These are phyloP conservation scores for Tricholomella constricta DNA, from an alignment of 768 basidiomycete species.

Conservation along the genomic window DNA sequence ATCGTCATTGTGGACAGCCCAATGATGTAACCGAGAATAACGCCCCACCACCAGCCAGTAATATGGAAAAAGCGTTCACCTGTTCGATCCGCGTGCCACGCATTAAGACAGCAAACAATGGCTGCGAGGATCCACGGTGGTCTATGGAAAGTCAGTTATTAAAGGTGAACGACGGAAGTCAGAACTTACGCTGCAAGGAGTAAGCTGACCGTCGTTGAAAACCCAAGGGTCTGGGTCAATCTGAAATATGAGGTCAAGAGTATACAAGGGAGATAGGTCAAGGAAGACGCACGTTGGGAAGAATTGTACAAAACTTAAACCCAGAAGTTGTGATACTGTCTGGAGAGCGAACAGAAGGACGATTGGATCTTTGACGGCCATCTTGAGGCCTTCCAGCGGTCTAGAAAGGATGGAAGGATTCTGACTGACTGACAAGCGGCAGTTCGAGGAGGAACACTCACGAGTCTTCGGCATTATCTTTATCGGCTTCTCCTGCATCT, in stretches of 20 bases:
- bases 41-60: slow-evolving; percentile 57
- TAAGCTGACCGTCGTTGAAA: slow-evolving; percentile 57
- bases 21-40: slow-evolving; percentile 63
- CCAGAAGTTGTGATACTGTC: slow-evolving; percentile 50
- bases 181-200: slow-evolving; percentile 56
- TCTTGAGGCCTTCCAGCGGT: slow-evolving; percentile 49
- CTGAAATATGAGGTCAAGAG: slow-evolving; percentile 26
- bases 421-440: not conserved
- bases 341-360: slow-evolving; percentile 56
- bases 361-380: slow-evolving; percentile 59
- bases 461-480: slow-evolving; percentile 60
- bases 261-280: not conserved
- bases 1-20: slow-evolving; percentile 52
- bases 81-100: slow-evolving; percentile 59
- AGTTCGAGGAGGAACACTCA: slow-evolving; percentile 35
- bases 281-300: slow-evolving; percentile 46
- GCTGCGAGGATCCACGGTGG: slow-evolving; percentile 67
- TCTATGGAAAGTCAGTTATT: slow-evolving; percentile 28
- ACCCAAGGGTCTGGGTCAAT: slow-evolving; percentile 61
- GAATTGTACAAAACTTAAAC: slow-evolving; percentile 63
- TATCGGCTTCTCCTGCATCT: slow-evolving; percentile 67
- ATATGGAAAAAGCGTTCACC: slow-evolving; percentile 70
- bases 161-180: not conserved
- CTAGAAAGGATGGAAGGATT: slow-evolving; percentile 26
- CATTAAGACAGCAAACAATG: slow-evolving; percentile 49